Percentiles rank a stretch among this genome's conserved stretches.
Evolutionary conservation across 352 stramenopile species (phyloP).

Genomic region (Globisporangium acanthophoron): DNA sequence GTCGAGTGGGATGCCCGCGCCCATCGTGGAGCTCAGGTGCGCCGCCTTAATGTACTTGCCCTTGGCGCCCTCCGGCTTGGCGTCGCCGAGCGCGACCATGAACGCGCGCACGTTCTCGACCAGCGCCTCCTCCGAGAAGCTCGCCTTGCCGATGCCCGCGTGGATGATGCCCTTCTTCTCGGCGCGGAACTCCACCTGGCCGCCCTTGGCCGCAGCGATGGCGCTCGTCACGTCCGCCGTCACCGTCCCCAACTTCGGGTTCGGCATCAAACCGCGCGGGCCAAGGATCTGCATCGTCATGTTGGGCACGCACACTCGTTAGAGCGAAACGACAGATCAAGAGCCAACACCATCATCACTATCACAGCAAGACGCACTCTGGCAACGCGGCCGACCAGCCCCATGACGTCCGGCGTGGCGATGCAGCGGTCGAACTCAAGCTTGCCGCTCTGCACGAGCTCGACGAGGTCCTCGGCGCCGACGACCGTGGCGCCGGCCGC

Average conservation of each 20-base stretch:
- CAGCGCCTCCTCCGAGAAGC: slow-evolving; percentile 86
- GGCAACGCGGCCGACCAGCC: slow-evolving; percentile 90
- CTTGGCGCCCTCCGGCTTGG: slow-evolving; percentile 91
- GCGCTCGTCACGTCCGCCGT: slow-evolving; percentile 86
- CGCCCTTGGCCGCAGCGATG: slow-evolving; percentile 72
- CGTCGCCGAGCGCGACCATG: slow-evolving; percentile 88
- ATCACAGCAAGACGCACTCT: slow-evolving; percentile 31
- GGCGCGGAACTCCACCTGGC: slow-evolving; percentile 86
- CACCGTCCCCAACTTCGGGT: slow-evolving; percentile 96
- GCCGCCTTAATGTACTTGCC: slow-evolving; percentile 91
- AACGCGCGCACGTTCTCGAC: slow-evolving; percentile 91
- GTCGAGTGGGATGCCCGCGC: slow-evolving; percentile 69
- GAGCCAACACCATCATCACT: background rate
- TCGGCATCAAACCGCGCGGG: slow-evolving; percentile 96
- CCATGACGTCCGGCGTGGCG: slow-evolving; percentile 91
- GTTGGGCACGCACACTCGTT: background rate
- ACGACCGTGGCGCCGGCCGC: slow-evolving; percentile 87
- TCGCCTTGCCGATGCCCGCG: slow-evolving; percentile 85
- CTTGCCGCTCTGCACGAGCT: slow-evolving; percentile 85
- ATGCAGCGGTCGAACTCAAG: slow-evolving; percentile 91
- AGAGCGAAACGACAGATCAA: background rate
- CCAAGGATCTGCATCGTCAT: slow-evolving; percentile 73
- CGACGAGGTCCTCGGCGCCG: slow-evolving; percentile 88
- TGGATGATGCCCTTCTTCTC: slow-evolving; percentile 91
- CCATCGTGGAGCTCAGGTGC: slow-evolving; percentile 86